Evolutionary conservation across 176 grass and related monocot genomes (phyloP), one percentile per base, ranked within the genome.

Genomic region (Musa acuminata): DNA sequence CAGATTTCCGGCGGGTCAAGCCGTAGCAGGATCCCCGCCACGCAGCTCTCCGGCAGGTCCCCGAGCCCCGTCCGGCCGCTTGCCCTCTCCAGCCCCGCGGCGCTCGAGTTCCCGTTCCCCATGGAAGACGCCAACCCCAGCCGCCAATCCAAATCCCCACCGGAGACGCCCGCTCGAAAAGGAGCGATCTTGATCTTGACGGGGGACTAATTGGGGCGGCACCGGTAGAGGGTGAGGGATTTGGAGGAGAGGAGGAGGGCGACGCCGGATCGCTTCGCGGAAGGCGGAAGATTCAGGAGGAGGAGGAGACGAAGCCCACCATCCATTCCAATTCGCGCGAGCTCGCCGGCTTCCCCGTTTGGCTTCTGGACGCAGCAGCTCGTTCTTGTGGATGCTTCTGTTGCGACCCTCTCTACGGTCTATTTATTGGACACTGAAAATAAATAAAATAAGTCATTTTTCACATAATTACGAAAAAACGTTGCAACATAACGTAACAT

Each of bases 21-120:
- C 77, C 92, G 78, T 57, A 91, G 82, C 72, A 97, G 75, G 24
- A 97, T 83, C 62, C 86, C 78, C 75, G 94, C 94, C 48, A 84
- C 83, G 73, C 90, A 97, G 75, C 94, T 88, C 87, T 93, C 94
- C 35, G 94, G 94, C 87, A 97, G 85, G 86, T 97, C 94, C 51
- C 94, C 94, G 21, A 97, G 87, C 19, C 87, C 89, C 14, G 87
- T 88, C 75, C 9, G 78, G 60, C 80, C 71, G 85, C 73, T 71
- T 50, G 84, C 81, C 26, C 76, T 86, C 6, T 93, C 94, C 17
- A 81, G 80, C 8, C 85, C 87, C 71, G 81, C 66, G 50, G 88
- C 66, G 86, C 85, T 93, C 49, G 94, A 93, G 52, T 83, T 60
- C 20, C 87, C 87, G 54, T 90, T 69, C 24, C 94, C 94, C 94